phyloP scores from a whole-genome alignment of 163 green algal species.

The Scenedesmus sp. region DNA sequence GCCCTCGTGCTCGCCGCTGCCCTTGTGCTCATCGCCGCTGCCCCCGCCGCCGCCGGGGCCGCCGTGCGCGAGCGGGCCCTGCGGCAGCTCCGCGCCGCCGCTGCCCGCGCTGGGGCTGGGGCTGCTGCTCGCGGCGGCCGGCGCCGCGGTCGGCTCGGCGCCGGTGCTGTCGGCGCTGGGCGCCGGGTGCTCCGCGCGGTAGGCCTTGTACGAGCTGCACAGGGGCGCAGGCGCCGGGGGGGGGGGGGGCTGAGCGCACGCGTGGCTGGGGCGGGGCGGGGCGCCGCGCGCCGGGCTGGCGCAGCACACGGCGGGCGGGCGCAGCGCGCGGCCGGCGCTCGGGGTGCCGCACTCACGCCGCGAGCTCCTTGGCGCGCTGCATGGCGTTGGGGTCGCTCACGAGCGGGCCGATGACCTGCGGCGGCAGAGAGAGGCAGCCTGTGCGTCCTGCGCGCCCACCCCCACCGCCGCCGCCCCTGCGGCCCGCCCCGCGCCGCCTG shows the following conservation, averaged over 20 bases:
- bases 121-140: background rate
- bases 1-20: background rate
- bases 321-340: background rate
- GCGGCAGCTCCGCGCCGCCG: background rate
- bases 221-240: background rate
- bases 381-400: slow-evolving; percentile 9
- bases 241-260: background rate
- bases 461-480: background rate
- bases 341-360: slow-evolving; percentile 20
- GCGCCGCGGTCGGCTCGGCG: background rate
- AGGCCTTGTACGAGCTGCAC: slow-evolving; percentile 36
- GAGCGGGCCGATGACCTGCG: slow-evolving; percentile 32
- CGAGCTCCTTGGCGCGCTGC: slow-evolving; percentile 38
- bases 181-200: slow-evolving; percentile 18
- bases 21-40: background rate
- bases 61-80: background rate
- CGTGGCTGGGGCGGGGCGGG: background rate
- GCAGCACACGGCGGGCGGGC: background rate
- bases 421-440: background rate
- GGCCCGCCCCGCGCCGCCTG: no score
- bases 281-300: background rate
- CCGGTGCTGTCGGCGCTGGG: background rate
- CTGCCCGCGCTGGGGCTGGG: background rate
- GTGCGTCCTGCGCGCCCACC: background rate
- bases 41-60: no score